Conservation (phyloP, 306 rosid species). For the Mimosa bimucronata region DNA sequence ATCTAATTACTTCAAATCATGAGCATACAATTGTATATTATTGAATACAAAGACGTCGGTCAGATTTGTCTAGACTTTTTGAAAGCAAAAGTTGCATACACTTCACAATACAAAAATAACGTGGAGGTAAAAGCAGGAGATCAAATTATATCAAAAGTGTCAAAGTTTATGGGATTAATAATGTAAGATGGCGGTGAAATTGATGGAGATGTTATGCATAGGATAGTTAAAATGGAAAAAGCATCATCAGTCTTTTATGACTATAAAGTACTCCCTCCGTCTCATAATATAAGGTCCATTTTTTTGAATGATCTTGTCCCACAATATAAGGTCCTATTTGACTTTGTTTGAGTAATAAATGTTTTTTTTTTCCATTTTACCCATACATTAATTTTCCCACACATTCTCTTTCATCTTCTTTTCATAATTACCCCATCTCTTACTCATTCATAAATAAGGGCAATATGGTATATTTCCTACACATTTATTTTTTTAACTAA, state of each 20-base stretch:
- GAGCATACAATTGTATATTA: background rate
- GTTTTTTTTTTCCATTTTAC: too few species aligned
- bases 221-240: background rate
- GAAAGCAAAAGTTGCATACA: background rate
- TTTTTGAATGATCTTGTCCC: too few species aligned
- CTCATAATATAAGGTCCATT: too few species aligned
- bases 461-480: too few species aligned
- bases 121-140: background rate
- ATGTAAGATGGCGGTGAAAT: background rate
- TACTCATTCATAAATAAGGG: too few species aligned
- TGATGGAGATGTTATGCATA: background rate
- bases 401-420: too few species aligned
- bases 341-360: too few species aligned
- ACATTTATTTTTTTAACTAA: too few species aligned
- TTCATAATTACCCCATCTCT: too few species aligned
- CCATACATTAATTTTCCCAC: too few species aligned
- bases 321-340: too few species aligned
- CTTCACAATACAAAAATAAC: background rate
- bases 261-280: too few species aligned
- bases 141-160: background rate
- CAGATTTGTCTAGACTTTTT: background rate
- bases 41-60: background rate
- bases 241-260: background rate
- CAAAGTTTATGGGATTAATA: background rate
- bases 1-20: slow-evolving; percentile 8